phyloP scores from a whole-genome alignment of 352 stramenopile species.

The Phytopythium vexans region DNA sequence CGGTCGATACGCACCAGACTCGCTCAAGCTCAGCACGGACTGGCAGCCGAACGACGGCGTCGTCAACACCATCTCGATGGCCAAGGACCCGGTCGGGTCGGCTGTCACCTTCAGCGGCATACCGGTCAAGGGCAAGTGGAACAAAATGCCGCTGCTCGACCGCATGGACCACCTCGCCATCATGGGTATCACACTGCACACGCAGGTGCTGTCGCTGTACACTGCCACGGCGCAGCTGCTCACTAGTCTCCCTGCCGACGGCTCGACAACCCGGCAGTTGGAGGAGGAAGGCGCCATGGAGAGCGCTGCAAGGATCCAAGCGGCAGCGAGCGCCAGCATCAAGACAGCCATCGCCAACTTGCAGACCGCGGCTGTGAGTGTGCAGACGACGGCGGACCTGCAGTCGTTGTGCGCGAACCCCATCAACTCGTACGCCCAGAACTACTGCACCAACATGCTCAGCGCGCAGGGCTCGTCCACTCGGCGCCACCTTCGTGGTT shows the following conservation, averaged over 20 bases:
- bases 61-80: slow-evolving; percentile 44
- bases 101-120: slow-evolving; percentile 21
- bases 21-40: slow-evolving; percentile 20
- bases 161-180: slow-evolving; percentile 45
- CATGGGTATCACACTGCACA: slow-evolving; percentile 38
- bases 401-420: slow-evolving; percentile 18
- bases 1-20: slow-evolving; percentile 27
- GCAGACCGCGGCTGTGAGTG: slow-evolving; percentile 17
- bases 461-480: slow-evolving; percentile 5
- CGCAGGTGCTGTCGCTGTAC: slow-evolving; percentile 36
- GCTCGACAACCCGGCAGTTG: slow-evolving; percentile 2
- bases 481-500: slow-evolving; percentile 17
- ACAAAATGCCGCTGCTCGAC: slow-evolving; percentile 42
- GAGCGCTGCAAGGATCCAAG: neutral
- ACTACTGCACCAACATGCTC: slow-evolving; percentile 35
- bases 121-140: slow-evolving; percentile 44
- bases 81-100: slow-evolving; percentile 21
- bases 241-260: slow-evolving; percentile 19
- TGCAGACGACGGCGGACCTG: slow-evolving; percentile 30
- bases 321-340: slow-evolving; percentile 14
- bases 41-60: slow-evolving; percentile 53
- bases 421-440: slow-evolving; percentile 30
- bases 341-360: slow-evolving; percentile 24
- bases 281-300: slow-evolving; percentile 1
- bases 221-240: slow-evolving; percentile 24